A percentile compares a stretch with the other conserved stretches of the same genome.
phyloP scores from a whole-genome alignment of 1,284 basidiomycete genomes.

The Phellopilus nigrolimitatus region DNA sequence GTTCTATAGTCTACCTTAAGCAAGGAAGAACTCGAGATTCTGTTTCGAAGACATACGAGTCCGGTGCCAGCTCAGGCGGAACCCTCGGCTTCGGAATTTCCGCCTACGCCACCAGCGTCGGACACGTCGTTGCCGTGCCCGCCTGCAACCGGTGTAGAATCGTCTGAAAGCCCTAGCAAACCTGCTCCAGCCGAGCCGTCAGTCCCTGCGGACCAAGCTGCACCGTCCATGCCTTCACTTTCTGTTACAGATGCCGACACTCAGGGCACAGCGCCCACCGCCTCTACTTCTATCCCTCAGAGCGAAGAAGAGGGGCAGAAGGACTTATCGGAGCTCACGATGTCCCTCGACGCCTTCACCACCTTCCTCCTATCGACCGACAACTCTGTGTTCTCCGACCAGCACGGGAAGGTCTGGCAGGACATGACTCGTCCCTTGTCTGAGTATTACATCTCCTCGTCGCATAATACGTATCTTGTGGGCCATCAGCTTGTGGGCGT shows the following conservation, averaged over 20 bases:
- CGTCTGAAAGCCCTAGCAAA: too few species aligned
- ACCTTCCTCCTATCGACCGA: slow-evolving; percentile 72
- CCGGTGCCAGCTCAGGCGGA: slow-evolving; percentile 23
- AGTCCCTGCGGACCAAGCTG: slow-evolving; percentile 11
- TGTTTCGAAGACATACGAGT: slow-evolving; percentile 54
- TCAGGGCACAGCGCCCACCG: slow-evolving; percentile 25
- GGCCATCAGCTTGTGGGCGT: slow-evolving; percentile 92
- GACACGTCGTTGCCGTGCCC: neutral
- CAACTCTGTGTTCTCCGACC: slow-evolving; percentile 52
- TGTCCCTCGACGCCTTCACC: slow-evolving; percentile 63
- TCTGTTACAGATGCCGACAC: slow-evolving; percentile 25
- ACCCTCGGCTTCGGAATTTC: slow-evolving; percentile 12
- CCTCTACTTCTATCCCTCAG: slow-evolving; percentile 27
- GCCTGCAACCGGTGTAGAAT: neutral
- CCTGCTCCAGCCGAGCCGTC: slow-evolving; percentile 19
- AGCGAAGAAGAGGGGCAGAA: slow-evolving; percentile 9
- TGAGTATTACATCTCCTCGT: slow-evolving; percentile 91
- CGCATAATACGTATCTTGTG: slow-evolving; percentile 97
- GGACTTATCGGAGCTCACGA: slow-evolving; percentile 23
- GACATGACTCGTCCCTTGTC: slow-evolving; percentile 81
- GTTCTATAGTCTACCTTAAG: slow-evolving; percentile 42
- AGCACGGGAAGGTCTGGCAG: slow-evolving; percentile 41
- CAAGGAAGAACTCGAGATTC: slow-evolving; percentile 39
- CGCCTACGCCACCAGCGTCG: slow-evolving; percentile 13
- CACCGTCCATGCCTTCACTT: slow-evolving; percentile 2